Evolutionary conservation across 176 grass and related monocot genomes (phyloP).

Genomic region (Aegilops speltoides): DNA sequence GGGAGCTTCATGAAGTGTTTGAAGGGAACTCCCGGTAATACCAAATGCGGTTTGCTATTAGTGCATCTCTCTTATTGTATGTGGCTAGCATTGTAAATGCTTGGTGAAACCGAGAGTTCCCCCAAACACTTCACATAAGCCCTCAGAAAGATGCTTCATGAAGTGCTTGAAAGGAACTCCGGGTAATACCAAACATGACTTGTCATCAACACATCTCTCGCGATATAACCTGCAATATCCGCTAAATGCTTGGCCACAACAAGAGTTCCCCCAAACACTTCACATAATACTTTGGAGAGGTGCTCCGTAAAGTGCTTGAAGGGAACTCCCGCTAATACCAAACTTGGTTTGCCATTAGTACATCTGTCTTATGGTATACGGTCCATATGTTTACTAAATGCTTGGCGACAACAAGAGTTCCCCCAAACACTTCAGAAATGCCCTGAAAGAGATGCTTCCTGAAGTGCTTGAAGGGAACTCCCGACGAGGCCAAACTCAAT

Average conservation of each 20-base stretch:
- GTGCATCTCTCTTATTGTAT: not conserved
- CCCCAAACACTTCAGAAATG: slow-evolving; percentile 57
- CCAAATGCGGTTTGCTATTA: not conserved
- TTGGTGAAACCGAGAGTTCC: slow-evolving; percentile 45
- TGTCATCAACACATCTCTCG: not conserved
- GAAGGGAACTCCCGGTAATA: slow-evolving; percentile 40
- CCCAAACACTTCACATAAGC: slow-evolving; percentile 54
- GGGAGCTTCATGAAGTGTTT: not conserved
- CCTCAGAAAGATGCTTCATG: not conserved
- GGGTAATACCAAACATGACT: not conserved
- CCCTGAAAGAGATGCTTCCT: not conserved
- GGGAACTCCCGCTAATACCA: slow-evolving; percentile 40
- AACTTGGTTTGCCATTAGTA: not conserved
- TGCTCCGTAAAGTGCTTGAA: slow-evolving; percentile 47
- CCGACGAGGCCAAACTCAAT: slow-evolving; percentile 32
- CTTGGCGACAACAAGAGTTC: slow-evolving; percentile 32
- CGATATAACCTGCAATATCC: not conserved
- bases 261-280: slow-evolving; percentile 47
- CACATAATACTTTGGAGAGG: not conserved
- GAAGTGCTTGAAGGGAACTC: slow-evolving; percentile 54
- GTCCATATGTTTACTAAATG: not conserved
- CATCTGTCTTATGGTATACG: not conserved
- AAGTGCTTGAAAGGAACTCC: not conserved
- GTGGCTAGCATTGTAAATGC: not conserved
- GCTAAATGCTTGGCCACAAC: not conserved